Base-by-base conservation (phyloP, 2,329 filamentous ascomycete species). In the Plectosphaerella cucumerina region DNA sequence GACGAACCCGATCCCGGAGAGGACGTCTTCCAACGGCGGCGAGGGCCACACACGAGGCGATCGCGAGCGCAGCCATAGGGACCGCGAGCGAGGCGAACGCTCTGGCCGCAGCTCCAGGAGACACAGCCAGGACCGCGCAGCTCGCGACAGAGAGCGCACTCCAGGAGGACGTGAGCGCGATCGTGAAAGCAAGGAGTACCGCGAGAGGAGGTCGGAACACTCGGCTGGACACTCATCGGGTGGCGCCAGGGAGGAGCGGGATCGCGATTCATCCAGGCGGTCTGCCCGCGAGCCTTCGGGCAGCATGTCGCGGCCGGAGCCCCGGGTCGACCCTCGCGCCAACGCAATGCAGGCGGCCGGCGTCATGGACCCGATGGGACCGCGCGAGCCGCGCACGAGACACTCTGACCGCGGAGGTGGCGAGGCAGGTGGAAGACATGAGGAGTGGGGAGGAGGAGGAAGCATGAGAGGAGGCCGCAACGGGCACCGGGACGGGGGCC, bases 131-230 rank as follows among this genome's bases (percentile, higher is more conserved):
- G 73, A 76, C 37, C 67, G 58, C n/a, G 35, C 9, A 18, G 39
- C 17, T 5, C 39, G 39, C 17, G 39, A 42, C n/a, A 21, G 39
- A 11, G 77, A 81, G 47, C 70, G 73, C 20, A 78, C 70, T 53
- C 60, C 67, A n/a, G n/a, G n/a, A n/a, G n/a, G n/a, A n/a, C n/a
- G n/a, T n/a, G n/a, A n/a, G 6, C 70, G 70, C 12, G 77, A 80
- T 10, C 67, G 73, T 21, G 72, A 77, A 15, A 54, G 62, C 26
- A 77, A 76, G 56, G 73, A 77, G 42, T 67, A 74, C 51, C 67
- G 75, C 23, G 75, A 78, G 15, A 62, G 74, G 46, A 70, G 69
- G 44, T 70, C 66, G 17, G 65, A 42, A 31, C 26, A 31, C n/a
- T 17, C 60, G 9, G 48, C 62, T 5, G 55, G 60, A 58, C 1